Base-by-base conservation (phyloP, 257 asterid genomes). In the Dorcoceras hygrometricum region DNA sequence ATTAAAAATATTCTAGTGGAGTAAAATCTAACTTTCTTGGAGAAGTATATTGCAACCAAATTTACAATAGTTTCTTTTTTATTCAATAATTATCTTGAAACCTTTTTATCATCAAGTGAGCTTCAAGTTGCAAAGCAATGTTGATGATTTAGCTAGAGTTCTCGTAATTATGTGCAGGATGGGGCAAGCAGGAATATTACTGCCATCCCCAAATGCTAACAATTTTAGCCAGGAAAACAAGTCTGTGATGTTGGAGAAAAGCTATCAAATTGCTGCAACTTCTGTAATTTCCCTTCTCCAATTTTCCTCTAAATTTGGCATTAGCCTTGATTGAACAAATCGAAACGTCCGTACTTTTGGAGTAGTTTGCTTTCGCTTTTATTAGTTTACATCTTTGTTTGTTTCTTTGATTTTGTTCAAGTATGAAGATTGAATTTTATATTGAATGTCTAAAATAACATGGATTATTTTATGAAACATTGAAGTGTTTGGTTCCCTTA, bases 271-370 rank as follows among this genome's bases (percentile, higher is more conserved):
- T 24, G 62, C 67, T 29, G 67, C 71, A 16, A 50, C 31, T 1
- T 53, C 57, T 53, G 79, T 75, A 64, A 26, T 43, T 63, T 46
- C 0, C 32, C 12, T 61, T 36, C 28, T 23, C 48, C 46, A 39
- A 4, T 11, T 10, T 43, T 9, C 25, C 23, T 65, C 54, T 50
- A 7, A 55, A 39, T 36, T 19, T 43, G 54, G 57, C 36, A 63
- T 68, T n/a, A n/a, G n/a, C n/a, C n/a, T 16, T 63, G 19, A 32
- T 32, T 28, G 31, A 28, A 28, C 31, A 28, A 28, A 28, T 11
- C 8, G 12, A 9, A 32, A 6, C 11, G 11, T 32, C 2, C 23
- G 46, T 43, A 23, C 27, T 36, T 14, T 34, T 59, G 31, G 22
- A 62, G 23, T 22, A 39, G 34, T 32, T 5, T 43, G 8, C 32